Conservation (phyloP, 371 early-diverging fungal genomes). For the Mortierella sp. region DNA sequence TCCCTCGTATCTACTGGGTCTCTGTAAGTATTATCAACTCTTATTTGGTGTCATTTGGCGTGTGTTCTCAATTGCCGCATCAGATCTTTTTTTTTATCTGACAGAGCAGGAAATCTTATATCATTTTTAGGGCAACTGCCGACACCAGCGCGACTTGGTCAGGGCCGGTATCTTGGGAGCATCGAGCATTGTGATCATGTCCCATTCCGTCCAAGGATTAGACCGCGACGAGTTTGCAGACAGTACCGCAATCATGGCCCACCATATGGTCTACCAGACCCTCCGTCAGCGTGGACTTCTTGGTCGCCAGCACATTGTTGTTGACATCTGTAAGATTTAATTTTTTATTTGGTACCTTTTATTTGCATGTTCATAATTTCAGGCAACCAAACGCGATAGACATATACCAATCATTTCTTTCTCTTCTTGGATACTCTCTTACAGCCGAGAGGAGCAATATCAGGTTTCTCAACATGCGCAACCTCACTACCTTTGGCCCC, state of each 20-base stretch:
- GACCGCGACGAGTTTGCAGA: constrained; percentile 56
- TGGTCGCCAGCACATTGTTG: constrained; percentile 38
- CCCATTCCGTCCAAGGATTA: constrained; percentile 39
- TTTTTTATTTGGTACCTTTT: too few relatives aligned
- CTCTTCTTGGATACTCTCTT: not conserved
- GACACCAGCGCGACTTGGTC: constrained; percentile 70
- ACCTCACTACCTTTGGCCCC: not conserved
- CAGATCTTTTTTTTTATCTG: not conserved
- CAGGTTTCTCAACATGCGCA: constrained; percentile 61
- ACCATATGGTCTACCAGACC: constrained; percentile 51
- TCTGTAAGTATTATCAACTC: constrained; percentile 52
- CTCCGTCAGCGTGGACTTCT: constrained; percentile 38
- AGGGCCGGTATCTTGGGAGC: constrained; percentile 70
- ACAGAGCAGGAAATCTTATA: not conserved
- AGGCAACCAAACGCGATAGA: not conserved
- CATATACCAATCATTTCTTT: too few relatives aligned
- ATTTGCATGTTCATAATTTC: not conserved
- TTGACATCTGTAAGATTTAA: constrained; percentile 44
- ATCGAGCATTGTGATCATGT: constrained; percentile 73
- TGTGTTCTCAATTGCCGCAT: not conserved
- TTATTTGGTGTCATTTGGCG: not conserved
- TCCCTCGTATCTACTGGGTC: constrained; percentile 70
- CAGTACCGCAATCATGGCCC: constrained; percentile 54
- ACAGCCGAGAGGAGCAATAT: constrained; percentile 63
- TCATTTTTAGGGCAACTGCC: constrained; percentile 64